Conservation (phyloP, 2,329 filamentous ascomycete genomes). For the Scedosporium minutisporum region DNA sequence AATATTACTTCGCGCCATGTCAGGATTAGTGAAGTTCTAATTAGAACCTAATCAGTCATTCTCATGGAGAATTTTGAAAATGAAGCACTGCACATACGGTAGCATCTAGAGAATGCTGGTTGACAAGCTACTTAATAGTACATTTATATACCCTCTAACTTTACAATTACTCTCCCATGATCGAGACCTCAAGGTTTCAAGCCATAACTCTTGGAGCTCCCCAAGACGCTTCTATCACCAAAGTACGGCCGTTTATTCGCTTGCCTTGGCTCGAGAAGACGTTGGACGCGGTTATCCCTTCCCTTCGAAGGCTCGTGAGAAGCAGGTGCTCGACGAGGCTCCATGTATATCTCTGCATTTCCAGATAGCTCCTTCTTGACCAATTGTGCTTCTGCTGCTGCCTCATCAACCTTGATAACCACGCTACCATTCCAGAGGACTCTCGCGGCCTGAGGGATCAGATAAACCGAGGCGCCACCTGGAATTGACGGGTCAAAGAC, state of each 20-base stretch:
- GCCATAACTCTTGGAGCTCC: slow-evolving; percentile 29
- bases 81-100: not conserved
- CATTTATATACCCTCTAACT: not conserved
- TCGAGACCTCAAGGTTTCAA: slow-evolving; percentile 14
- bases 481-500: slow-evolving; percentile 32
- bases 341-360: slow-evolving; percentile 21
- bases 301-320: not conserved
- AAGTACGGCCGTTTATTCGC: not conserved
- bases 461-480: slow-evolving; percentile 47
- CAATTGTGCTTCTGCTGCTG: slow-evolving; percentile 25
- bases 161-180: slow-evolving; percentile 2
- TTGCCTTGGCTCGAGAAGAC: not conserved
- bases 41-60: no score
- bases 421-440: slow-evolving; percentile 43
- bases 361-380: slow-evolving; percentile 37
- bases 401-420: slow-evolving; percentile 31
- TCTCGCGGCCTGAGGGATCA: slow-evolving; percentile 32
- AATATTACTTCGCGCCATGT: no score
- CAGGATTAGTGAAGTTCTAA: no score
- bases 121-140: not conserved
- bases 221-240: slow-evolving; percentile 13
- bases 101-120: not conserved
- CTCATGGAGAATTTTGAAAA: no score
- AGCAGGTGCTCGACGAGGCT: not conserved
- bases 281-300: not conserved